These are phyloP conservation scores for Aspergillus japonicus DNA, from an alignment of 2,329 filamentous ascomycete genomes.

Conservation along the genomic window DNA sequence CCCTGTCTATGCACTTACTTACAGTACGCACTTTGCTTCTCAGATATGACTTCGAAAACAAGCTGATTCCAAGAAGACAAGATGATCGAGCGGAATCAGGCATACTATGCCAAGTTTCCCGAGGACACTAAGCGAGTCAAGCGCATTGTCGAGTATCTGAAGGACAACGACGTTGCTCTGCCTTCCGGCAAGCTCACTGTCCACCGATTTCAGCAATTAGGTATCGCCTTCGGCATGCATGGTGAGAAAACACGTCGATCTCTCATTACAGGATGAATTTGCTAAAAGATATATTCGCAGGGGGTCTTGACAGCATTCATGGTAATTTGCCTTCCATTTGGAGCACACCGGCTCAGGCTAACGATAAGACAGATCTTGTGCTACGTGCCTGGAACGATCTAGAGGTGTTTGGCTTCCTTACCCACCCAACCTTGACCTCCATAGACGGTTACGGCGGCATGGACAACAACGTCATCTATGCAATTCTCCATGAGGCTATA, in stretches of 20 bases:
- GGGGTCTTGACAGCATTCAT: conserved; percentile 73
- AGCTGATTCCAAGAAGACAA: conserved; percentile 47
- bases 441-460: conserved; percentile 69
- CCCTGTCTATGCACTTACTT: conserved; percentile 72
- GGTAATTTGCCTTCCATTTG: conserved; percentile 31
- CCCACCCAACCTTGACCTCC: conserved; percentile 64
- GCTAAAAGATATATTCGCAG: conserved; percentile 28
- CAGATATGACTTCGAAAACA: background rate
- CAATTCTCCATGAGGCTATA: conserved; percentile 80
- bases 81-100: conserved; percentile 68
- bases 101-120: conserved; percentile 82
- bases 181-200: conserved; percentile 72
- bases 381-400: conserved; percentile 71
- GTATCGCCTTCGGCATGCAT: conserved; percentile 74
- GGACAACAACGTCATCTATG: conserved; percentile 78
- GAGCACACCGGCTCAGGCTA: background rate
- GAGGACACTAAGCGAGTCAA: conserved; percentile 71
- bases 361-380: conserved; percentile 54
- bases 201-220: conserved; percentile 72
- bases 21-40: conserved; percentile 38
- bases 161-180: conserved; percentile 60
- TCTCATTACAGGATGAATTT: background rate
- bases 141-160: conserved; percentile 64
- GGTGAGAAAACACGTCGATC: conserved; percentile 40
- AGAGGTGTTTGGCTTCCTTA: conserved; percentile 72